These are phyloP conservation scores for Zostera marina DNA, from an alignment of 116 monocot genomes.

Conservation along the genomic window DNA sequence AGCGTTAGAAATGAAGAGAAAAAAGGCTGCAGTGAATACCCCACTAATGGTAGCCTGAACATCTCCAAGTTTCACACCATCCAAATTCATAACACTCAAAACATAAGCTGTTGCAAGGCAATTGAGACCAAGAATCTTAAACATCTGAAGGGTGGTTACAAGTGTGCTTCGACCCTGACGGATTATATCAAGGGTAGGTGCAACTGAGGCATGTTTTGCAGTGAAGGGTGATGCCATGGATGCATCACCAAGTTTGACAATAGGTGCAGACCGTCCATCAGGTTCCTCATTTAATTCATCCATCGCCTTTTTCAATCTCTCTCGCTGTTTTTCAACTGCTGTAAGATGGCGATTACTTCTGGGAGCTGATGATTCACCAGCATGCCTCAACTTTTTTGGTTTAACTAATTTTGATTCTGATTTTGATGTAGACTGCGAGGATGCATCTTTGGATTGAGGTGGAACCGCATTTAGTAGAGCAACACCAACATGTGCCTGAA, in stretches of 20 bases:
- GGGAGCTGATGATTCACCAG: conserved; percentile 28
- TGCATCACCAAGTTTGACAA: conserved; percentile 97
- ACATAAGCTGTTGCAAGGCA: conserved; percentile 99
- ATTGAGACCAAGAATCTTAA: conserved; percentile 99
- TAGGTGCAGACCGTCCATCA: conserved; percentile 57
- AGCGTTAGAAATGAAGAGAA: conserved; percentile 97
- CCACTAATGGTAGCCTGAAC: conserved; percentile 96
- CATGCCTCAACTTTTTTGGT: conserved; percentile 42
- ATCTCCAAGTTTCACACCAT: conserved; percentile 97
- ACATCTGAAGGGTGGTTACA: conserved; percentile 99
- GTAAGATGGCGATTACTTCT: conserved; percentile 44
- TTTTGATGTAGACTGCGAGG: conserved; percentile 29
- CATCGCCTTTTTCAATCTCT: conserved; percentile 63
- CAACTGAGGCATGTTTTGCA: conserved; percentile 91
- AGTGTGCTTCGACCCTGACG: conserved; percentile 96
- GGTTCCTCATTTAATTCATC: conserved; percentile 92
- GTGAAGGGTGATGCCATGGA: conserved; percentile 99
- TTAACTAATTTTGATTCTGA: conserved; percentile 36
- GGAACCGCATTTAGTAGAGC: conserved; percentile 87
- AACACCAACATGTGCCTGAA: conserved; percentile 94
- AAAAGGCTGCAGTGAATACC: conserved; percentile 95
- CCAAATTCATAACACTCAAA: conserved; percentile 96
- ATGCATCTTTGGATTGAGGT: conserved; percentile 31
- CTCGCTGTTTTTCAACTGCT: conserved; percentile 64
- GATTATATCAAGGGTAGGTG: conserved; percentile 87